Base-by-base conservation (phyloP, 805 yeast species). In the Candida sphagnicola region DNA sequence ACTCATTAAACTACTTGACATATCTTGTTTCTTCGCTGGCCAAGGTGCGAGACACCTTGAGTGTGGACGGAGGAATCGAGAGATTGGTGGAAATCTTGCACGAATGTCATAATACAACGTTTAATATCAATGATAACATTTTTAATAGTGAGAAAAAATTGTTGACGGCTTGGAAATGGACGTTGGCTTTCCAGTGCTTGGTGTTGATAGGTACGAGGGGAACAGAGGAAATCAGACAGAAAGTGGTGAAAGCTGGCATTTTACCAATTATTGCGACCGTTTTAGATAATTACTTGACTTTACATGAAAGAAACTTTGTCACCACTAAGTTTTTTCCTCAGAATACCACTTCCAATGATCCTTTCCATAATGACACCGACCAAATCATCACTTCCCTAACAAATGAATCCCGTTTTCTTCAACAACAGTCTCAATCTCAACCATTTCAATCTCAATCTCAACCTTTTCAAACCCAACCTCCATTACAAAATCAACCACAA, bases 131-230 rank as follows among this genome's bases (percentile, higher is more conserved):
- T 33, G 69, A 62, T 37, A 57, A 49, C 41, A 56, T 61, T 21
- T 57, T 61, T 45, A 62, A 61, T 43, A 54, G 59, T 35, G 74
- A 69, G 41, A 60, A 55, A 45, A 69, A 65, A 43, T 74, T 80
- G 18, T 68, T 87, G 46, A 70, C 84, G n/a, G 90, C 95, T 0
- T 91, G 96, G 96, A 91, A 91, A 65, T 91, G 99, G 99, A 86
- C 95, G 4, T 66, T 91, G 39, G 86, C 97, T 0, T 80, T 93
- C 54, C 99, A 91, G 65, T 90, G 97, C 57, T 66, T 91, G 40
- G 95, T 91, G 1, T 73, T 88, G 40, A 80, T 91, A 14, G 96
- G 97, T 11, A 89, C 97, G 1, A 74, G 97, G 48, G 99, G 99
- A 17, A 80, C 95, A 1, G 97, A 90, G 59, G 66, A 70, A 37